Conservation (phyloP, 2,329 filamentous ascomycete genomes). For the Truncatella angustata region DNA sequence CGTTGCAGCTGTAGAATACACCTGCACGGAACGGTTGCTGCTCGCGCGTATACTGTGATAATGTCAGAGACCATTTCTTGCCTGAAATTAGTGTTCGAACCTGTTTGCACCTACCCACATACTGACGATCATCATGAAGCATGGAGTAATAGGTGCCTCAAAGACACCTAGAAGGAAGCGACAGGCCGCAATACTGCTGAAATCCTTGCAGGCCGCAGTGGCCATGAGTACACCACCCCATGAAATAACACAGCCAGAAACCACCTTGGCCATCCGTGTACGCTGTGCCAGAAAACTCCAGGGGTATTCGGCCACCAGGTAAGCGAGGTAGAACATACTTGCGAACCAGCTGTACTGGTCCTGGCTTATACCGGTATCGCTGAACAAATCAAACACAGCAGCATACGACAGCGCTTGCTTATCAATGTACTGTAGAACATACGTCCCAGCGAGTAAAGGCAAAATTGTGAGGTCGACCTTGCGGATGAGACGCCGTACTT, state of each 20-base stretch:
- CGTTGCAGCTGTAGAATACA: conserved; percentile 39
- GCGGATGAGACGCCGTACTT: conserved; percentile 30
- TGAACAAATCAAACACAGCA: conserved; percentile 54
- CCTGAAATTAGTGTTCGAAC: not conserved
- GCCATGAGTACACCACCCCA: conserved; percentile 40
- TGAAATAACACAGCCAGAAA: conserved; percentile 27
- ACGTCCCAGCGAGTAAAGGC: conserved; percentile 50
- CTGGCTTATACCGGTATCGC: conserved; percentile 43
- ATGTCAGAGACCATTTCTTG: not conserved
- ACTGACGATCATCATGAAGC: conserved; percentile 48
- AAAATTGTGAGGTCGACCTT: conserved; percentile 50
- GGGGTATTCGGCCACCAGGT: conserved; percentile 26
- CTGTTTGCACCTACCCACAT: conserved; percentile 37
- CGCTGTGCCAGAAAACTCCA: conserved; percentile 33
- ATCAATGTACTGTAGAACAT: conserved; percentile 53
- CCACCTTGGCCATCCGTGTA: conserved; percentile 33
- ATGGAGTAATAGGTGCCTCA: conserved; percentile 46
- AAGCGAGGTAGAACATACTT: conserved; percentile 53
- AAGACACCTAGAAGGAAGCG: conserved; percentile 46
- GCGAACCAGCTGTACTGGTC: conserved; percentile 54
- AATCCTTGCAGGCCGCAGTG: conserved; percentile 39
- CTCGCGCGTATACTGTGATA: conserved; percentile 36
- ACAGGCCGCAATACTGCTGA: conserved; percentile 39
- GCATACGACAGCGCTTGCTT: conserved; percentile 54
- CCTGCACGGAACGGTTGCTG: conserved; percentile 47